phyloP scores from a whole-genome alignment of 495 filamentous ascomycete species.

The Neurospora tetraspora region DNA sequence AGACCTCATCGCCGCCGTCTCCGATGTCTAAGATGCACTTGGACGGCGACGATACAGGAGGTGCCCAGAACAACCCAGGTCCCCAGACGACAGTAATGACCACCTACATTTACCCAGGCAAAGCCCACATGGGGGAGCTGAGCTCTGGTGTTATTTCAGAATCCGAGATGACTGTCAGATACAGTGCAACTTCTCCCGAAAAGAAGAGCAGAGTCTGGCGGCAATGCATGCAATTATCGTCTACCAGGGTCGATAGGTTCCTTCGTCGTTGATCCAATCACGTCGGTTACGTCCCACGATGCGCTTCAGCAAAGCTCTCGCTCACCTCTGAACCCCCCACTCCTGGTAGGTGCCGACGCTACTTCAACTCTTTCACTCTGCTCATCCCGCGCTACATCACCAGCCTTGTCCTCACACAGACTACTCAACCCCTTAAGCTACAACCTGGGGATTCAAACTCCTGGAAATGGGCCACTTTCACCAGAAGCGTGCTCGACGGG shows the following conservation, averaged over 20 bases:
- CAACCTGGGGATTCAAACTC: too few species aligned
- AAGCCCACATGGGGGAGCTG: background rate
- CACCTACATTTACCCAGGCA: slow-evolving; percentile 10
- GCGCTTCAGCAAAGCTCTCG: too few species aligned
- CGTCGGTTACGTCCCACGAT: background rate
- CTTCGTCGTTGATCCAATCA: background rate
- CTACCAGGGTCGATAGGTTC: background rate
- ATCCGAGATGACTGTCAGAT: slow-evolving; percentile 1
- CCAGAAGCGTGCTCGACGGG: too few species aligned
- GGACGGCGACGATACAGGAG: background rate
- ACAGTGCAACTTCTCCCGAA: background rate
- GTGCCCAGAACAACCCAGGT: background rate
- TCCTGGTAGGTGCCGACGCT: too few species aligned
- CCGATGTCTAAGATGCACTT: background rate
- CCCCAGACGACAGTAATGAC: background rate
- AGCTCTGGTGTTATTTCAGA: background rate
- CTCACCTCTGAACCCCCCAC: too few species aligned
- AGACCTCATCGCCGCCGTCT: background rate
- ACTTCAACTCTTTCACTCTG: too few species aligned
- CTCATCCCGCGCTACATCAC: too few species aligned
- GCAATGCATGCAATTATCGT: background rate
- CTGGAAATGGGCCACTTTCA: too few species aligned
- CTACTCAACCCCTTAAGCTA: too few species aligned
- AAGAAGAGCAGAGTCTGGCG: background rate
- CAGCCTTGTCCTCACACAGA: too few species aligned